Conservation (phyloP, 441 rosid species). For the Dalechampia spathulata region DNA sequence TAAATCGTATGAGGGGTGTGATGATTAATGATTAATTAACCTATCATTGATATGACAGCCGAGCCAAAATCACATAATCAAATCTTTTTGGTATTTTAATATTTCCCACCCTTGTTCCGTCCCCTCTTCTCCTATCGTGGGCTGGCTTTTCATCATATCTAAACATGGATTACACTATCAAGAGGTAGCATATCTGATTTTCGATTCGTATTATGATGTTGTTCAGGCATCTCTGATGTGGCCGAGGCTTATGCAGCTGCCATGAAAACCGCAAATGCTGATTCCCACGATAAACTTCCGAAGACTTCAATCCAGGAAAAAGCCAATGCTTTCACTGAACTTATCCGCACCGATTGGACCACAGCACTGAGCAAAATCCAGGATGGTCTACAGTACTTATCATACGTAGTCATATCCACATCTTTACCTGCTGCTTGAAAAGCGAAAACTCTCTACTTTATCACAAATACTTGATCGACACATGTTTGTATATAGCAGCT, state of each 20-base stretch:
- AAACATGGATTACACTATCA: neutral
- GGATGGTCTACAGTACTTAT: slow-evolving; percentile 74
- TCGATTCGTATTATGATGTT: slow-evolving; percentile 4
- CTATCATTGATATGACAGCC: neutral
- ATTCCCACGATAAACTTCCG: slow-evolving; percentile 41
- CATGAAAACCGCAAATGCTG: slow-evolving; percentile 43
- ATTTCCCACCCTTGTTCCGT: neutral
- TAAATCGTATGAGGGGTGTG: neutral
- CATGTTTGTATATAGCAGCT: slow-evolving; percentile 31
- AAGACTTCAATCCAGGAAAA: slow-evolving; percentile 59
- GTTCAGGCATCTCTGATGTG: slow-evolving; percentile 83
- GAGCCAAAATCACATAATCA: neutral
- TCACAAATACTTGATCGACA: neutral
- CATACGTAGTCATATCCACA: slow-evolving; percentile 62
- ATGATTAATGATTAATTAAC: neutral
- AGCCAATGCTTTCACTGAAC: slow-evolving; percentile 55
- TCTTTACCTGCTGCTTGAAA: slow-evolving; percentile 67
- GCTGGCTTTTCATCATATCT: neutral
- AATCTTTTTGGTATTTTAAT: no score
- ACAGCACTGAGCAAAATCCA: slow-evolving; percentile 68
- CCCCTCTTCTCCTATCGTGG: neutral
- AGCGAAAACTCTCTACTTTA: neutral
- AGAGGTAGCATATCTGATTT: neutral
- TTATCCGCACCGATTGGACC: slow-evolving; percentile 45
- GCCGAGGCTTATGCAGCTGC: slow-evolving; percentile 75